A percentile compares a stretch with the other conserved stretches of the same genome.
Conservation (phyloP, 225 moss, liverwort and hornwort genomes). For the Physcomitrellopsis africana region DNA sequence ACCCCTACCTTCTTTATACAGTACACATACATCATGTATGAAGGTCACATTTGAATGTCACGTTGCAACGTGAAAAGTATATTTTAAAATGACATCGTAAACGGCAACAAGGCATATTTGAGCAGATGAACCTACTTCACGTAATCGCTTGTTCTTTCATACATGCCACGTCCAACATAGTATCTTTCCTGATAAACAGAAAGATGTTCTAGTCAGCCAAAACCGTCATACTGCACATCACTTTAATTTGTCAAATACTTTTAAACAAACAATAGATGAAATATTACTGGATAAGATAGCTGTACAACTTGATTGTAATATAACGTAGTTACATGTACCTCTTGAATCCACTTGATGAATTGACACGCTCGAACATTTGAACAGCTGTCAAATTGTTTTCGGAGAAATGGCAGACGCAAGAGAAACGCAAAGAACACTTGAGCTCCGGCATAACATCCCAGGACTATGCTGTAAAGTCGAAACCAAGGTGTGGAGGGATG, state of each 20-base stretch:
- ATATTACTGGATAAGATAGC: background rate
- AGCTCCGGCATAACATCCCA: slow-evolving; percentile 75
- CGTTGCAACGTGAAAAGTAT: slow-evolving; percentile 14
- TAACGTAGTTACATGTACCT: slow-evolving; percentile 51
- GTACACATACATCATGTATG: slow-evolving; percentile 7
- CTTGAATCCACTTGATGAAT: slow-evolving; percentile 85
- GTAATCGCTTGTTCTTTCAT: slow-evolving; percentile 90
- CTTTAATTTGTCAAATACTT: background rate
- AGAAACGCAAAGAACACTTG: slow-evolving; percentile 70
- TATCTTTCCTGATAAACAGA: slow-evolving; percentile 71
- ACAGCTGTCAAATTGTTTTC: slow-evolving; percentile 68
- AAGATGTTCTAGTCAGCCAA: slow-evolving; percentile 18
- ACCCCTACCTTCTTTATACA: slow-evolving; percentile 7
- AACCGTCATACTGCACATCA: background rate
- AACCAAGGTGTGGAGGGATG: slow-evolving; percentile 62
- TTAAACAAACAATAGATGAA: background rate
- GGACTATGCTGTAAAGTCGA: slow-evolving; percentile 67
- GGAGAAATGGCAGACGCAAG: slow-evolving; percentile 78
- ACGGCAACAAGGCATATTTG: slow-evolving; percentile 7
- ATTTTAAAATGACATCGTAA: slow-evolving; percentile 15
- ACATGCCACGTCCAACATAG: slow-evolving; percentile 91
- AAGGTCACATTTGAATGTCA: background rate
- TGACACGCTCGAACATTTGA: slow-evolving; percentile 71
- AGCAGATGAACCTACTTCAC: slow-evolving; percentile 32
- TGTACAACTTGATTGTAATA: slow-evolving; percentile 13